These are phyloP conservation scores for Backusella luteola DNA, from an alignment of 192 early-diverging fungal species.

Conservation along the genomic window DNA sequence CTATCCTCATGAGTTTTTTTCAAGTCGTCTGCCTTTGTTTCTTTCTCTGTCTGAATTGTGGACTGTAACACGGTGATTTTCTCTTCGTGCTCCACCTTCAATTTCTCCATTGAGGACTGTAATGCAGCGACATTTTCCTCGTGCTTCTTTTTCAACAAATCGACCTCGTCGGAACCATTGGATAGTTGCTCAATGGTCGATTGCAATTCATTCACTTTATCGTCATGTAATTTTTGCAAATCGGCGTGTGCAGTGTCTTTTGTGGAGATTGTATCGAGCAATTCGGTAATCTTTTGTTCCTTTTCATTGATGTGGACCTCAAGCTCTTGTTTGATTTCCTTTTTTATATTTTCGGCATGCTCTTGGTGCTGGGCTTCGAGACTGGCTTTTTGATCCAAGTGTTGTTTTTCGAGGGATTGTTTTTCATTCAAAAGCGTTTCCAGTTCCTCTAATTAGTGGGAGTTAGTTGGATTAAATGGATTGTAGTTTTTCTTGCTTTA, in stretches of 20 bases:
- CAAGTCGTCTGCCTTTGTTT: neutral
- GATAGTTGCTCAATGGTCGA: neutral
- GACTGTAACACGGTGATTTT: neutral
- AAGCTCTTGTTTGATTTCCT: neutral
- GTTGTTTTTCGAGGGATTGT: neutral
- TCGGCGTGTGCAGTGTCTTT: neutral
- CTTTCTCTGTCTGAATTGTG: neutral
- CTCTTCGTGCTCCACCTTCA: constrained; percentile 11
- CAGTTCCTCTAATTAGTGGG: neutral
- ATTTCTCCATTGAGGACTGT: neutral
- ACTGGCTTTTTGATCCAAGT: neutral
- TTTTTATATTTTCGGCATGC: constrained; percentile 17
- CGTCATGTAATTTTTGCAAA: neutral
- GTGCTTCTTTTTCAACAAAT: neutral
- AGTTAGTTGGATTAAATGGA: no score
- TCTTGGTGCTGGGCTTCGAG: constrained; percentile 1
- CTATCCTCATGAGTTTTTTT: neutral
- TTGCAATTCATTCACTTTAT: neutral
- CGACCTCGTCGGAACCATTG: neutral
- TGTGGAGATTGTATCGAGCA: neutral
- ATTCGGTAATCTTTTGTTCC: neutral
- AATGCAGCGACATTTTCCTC: constrained; percentile 12
- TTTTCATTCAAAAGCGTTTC: constrained; percentile 3
- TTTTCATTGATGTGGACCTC: neutral
- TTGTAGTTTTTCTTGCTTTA: neutral